These are phyloP conservation scores for Penicillium sp. DNA, from an alignment of 2,329 filamentous ascomycete genomes.

Conservation along the genomic window DNA sequence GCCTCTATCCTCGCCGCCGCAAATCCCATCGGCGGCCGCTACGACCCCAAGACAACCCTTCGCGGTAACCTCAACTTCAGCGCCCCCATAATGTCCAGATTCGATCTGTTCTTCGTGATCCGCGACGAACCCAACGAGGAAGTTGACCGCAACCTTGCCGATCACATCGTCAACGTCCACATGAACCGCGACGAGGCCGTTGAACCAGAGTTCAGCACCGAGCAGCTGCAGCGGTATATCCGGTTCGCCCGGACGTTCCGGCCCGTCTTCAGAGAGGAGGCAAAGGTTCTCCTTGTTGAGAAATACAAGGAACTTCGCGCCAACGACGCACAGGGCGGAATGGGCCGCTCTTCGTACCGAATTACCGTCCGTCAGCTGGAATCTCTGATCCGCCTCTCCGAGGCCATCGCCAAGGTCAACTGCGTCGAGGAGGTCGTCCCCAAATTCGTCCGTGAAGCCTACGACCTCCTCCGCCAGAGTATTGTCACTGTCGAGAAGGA, in stretches of 20 bases:
- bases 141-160: slow-evolving; percentile 86
- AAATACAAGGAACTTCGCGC: slow-evolving; percentile 95
- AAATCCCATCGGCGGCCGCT: slow-evolving; percentile 90
- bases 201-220: slow-evolving; percentile 90
- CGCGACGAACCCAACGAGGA: slow-evolving; percentile 95
- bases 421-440: slow-evolving; percentile 89
- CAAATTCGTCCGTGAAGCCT: slow-evolving; percentile 88
- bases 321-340: slow-evolving; percentile 91
- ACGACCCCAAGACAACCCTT: slow-evolving; percentile 94
- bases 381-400: slow-evolving; percentile 90
- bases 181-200: slow-evolving; percentile 91
- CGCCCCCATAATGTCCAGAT: slow-evolving; percentile 98
- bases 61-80: slow-evolving; percentile 98
- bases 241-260: slow-evolving; percentile 94
- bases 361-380: slow-evolving; percentile 97
- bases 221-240: slow-evolving; percentile 96
- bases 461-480: slow-evolving; percentile 85
- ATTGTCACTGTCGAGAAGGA: slow-evolving; percentile 99
- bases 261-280: slow-evolving; percentile 87
- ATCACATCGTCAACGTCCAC: slow-evolving; percentile 94
- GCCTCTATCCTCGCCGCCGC: slow-evolving; percentile 95
- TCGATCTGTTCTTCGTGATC: slow-evolving; percentile 98
- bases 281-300: slow-evolving; percentile 81
- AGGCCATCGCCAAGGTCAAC: slow-evolving; percentile 98
- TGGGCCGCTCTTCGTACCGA: slow-evolving; percentile 93